Evolutionary conservation across 2,329 filamentous ascomycete species (phyloP).

Genomic region (Fusarium sororula): DNA sequence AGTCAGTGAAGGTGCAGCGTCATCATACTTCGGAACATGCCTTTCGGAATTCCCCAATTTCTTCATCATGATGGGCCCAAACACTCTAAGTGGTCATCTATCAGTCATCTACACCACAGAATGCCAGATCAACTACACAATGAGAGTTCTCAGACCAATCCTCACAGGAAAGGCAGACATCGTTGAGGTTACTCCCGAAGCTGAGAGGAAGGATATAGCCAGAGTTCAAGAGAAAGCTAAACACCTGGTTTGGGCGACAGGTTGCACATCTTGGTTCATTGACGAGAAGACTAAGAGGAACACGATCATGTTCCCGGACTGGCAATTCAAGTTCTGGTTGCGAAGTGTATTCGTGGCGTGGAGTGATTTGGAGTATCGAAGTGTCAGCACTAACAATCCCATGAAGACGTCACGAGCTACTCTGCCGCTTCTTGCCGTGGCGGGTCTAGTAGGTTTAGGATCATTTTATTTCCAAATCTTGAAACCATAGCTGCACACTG

Average conservation of each 20-base stretch:
- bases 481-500: not conserved
- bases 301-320: constrained; percentile 62
- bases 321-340: constrained; percentile 59
- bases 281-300: constrained; percentile 57
- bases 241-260: constrained; percentile 57
- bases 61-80: constrained; percentile 46
- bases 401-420: accelerated
- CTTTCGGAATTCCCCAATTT: constrained; percentile 58
- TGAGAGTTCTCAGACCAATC: constrained; percentile 51
- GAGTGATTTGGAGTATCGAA: constrained; percentile 46
- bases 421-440: not conserved
- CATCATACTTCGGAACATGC: constrained; percentile 60
- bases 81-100: constrained; percentile 56
- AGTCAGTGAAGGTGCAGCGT: constrained; percentile 36
- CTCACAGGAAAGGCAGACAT: constrained; percentile 39
- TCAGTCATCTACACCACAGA: constrained; percentile 61
- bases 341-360: constrained; percentile 56
- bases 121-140: constrained; percentile 59
- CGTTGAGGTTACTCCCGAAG: constrained; percentile 44
- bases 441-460: not conserved
- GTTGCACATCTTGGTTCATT: constrained; percentile 63
- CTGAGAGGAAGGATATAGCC: constrained; percentile 35
- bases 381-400: not conserved
- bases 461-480: not conserved
- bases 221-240: constrained; percentile 54